A percentile compares a stretch with the other conserved stretches of the same genome.
These are phyloP conservation scores for Aechmea fasciata DNA, from an alignment of 176 grass and related monocot species.

Conservation along the genomic window DNA sequence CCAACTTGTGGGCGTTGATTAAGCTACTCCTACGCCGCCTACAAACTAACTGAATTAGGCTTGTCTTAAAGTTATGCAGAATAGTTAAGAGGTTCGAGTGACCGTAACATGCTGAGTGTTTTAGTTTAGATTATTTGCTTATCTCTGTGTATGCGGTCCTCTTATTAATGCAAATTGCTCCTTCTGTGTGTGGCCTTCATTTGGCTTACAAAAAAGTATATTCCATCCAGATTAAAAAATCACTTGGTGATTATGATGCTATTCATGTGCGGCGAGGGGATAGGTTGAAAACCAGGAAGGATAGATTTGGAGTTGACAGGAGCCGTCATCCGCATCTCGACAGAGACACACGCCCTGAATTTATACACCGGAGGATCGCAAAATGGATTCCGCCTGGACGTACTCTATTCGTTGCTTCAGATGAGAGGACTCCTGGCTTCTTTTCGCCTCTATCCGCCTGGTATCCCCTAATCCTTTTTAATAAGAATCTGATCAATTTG, in stretches of 20 bases:
- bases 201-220: conserved; percentile 2
- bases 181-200: neutral
- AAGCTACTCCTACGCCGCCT: too few species aligned
- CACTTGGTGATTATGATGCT: conserved; percentile 88
- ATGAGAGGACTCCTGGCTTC: conserved; percentile 72
- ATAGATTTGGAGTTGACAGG: conserved; percentile 69
- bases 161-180: conserved; percentile 8
- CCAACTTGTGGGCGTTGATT: too few species aligned
- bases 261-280: conserved; percentile 97
- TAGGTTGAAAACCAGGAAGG: conserved; percentile 77
- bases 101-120: too few species aligned
- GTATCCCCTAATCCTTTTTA: conserved; percentile 24
- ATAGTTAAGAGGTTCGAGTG: too few species aligned
- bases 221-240: conserved; percentile 55
- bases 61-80: too few species aligned
- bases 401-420: conserved; percentile 83
- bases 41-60: too few species aligned
- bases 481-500: conserved; percentile 8
- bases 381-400: conserved; percentile 72
- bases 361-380: conserved; percentile 73
- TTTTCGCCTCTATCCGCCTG: conserved; percentile 66
- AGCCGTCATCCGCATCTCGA: conserved; percentile 93
- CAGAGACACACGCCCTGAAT: conserved; percentile 85
- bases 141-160: neutral
- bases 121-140: too few species aligned